phyloP scores from a whole-genome alignment of 257 asterid genomes.

The Nicotiana sylvestris region DNA sequence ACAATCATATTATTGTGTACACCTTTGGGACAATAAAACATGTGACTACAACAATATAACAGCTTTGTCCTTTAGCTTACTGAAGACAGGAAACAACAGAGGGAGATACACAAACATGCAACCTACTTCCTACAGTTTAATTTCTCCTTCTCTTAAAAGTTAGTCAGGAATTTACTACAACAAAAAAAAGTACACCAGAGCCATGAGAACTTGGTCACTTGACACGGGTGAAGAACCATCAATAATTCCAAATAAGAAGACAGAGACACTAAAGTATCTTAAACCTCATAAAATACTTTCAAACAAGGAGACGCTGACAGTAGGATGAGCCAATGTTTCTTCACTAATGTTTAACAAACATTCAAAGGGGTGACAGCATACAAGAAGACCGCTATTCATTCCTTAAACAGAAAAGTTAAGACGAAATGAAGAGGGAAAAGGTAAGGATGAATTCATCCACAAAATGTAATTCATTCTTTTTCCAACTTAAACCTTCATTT shows the following conservation, averaged over 20 bases:
- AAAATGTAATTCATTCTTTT: background rate
- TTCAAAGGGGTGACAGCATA: background rate
- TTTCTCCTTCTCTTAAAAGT: background rate
- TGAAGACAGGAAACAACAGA: background rate
- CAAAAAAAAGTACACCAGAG: background rate
- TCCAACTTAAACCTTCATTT: conserved; percentile 17
- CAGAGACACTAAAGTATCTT: background rate
- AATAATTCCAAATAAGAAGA: background rate
- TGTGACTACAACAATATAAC: background rate
- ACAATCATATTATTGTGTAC: background rate
- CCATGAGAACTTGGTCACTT: background rate
- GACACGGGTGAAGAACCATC: background rate
- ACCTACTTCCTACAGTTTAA: background rate
- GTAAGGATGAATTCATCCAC: background rate
- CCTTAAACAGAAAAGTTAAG: background rate
- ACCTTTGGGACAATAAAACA: background rate
- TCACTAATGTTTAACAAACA: background rate
- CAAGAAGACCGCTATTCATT: background rate
- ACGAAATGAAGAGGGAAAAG: background rate
- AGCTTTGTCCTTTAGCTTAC: background rate
- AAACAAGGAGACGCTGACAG: background rate
- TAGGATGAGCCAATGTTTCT: background rate
- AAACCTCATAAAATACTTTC: background rate
- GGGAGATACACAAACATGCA: background rate
- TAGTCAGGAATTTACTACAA: background rate